Evolutionary conservation across 1,284 basidiomycete genomes (phyloP).

Genomic region (Trichosporon sp.): DNA sequence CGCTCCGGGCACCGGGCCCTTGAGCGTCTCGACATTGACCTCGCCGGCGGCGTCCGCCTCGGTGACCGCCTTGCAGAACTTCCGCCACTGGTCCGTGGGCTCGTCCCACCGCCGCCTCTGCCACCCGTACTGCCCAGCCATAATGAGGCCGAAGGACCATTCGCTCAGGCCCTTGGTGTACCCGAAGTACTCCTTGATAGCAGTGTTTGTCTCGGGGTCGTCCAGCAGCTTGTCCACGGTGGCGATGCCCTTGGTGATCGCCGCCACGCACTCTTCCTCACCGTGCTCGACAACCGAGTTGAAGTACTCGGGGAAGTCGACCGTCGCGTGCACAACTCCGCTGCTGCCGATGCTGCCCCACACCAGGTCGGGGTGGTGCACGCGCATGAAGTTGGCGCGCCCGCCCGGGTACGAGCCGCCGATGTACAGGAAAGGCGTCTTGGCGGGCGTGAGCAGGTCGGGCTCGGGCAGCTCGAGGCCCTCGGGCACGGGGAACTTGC

Average conservation of each 20-base stretch:
- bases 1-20: neutral
- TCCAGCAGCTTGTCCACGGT: neutral
- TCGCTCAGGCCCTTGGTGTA: neutral
- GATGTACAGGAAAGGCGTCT: constrained; percentile 86
- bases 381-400: constrained; percentile 85
- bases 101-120: neutral
- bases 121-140: neutral
- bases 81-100: neutral
- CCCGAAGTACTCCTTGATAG: neutral
- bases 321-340: constrained; percentile 49
- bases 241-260: neutral
- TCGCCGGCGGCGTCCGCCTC: neutral
- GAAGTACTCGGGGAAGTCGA: neutral
- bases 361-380: constrained; percentile 68
- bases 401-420: constrained; percentile 80
- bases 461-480: constrained; percentile 63
- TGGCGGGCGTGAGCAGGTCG: constrained; percentile 53
- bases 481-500: constrained; percentile 62
- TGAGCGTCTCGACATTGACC: neutral
- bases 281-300: constrained; percentile 77
- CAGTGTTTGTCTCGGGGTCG: neutral
- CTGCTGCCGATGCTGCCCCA: constrained; percentile 90
- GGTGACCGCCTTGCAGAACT: neutral
- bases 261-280: constrained; percentile 61
- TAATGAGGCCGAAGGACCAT: neutral